Conservation (phyloP, 2,329 filamentous ascomycete species). For the Penicillium sp. region DNA sequence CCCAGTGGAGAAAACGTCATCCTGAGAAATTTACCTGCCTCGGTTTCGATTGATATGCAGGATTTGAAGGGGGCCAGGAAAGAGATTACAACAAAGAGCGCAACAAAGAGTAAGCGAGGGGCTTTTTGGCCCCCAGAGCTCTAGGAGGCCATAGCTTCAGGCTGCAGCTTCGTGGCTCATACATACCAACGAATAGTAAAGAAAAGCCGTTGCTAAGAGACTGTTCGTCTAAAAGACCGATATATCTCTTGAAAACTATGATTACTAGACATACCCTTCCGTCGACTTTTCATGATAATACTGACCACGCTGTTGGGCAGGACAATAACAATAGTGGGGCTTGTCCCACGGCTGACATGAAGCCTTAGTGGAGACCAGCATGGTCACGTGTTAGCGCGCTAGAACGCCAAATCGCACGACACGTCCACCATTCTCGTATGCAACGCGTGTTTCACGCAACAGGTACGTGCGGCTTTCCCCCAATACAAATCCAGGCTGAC, state of each 20-base stretch:
- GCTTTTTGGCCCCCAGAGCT: too few species aligned
- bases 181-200: too few species aligned
- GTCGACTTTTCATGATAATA: too few species aligned
- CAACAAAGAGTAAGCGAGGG: too few species aligned
- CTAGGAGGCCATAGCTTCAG: too few species aligned
- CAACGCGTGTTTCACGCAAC: neutral
- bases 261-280: too few species aligned
- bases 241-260: neutral
- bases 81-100: too few species aligned
- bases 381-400: neutral
- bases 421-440: neutral
- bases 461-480: neutral
- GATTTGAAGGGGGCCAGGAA: neutral
- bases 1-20: neutral
- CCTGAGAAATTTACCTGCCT: neutral
- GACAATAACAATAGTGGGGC: neutral
- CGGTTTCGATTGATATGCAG: too few species aligned
- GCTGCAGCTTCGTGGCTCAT: too few species aligned
- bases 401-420: neutral
- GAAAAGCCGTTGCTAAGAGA: too few species aligned
- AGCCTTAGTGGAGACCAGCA: neutral
- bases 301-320: too few species aligned
- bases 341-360: neutral
- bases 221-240: too few species aligned
- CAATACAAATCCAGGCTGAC: neutral